A percentile compares a stretch with the other conserved stretches of the same genome.
These are phyloP conservation scores for Dictyostelium firmibasis DNA, from an alignment of 78 protist genomes.

Conservation along the genomic window DNA sequence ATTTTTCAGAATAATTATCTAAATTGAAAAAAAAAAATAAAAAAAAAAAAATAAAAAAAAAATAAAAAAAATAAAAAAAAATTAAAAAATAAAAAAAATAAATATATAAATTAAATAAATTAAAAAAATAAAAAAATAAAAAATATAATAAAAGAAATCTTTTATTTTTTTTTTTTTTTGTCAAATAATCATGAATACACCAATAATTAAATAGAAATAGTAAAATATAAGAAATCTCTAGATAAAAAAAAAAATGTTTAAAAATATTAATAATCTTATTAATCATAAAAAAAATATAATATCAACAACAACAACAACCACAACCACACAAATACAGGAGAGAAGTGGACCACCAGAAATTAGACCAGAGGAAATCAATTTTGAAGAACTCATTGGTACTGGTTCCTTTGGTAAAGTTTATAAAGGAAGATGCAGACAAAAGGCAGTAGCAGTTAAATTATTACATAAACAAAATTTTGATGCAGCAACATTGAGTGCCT, in stretches of 20 bases:
- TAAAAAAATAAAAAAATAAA: no score
- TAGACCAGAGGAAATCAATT: constrained; percentile 80
- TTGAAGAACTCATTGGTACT: constrained; percentile 80
- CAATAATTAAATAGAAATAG: not conserved
- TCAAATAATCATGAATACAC: not conserved
- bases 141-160: no score
- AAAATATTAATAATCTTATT: not conserved
- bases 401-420: constrained; percentile 85
- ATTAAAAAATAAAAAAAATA: no score
- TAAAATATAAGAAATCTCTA: not conserved
- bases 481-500: constrained; percentile 73
- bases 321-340: constrained; percentile 34
- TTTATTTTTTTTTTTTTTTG: not conserved
- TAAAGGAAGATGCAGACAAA: constrained; percentile 82
- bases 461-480: constrained; percentile 82
- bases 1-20: not conserved
- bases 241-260: not conserved
- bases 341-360: constrained; percentile 87
- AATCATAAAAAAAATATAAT: not conserved
- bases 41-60: no score
- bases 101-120: no score
- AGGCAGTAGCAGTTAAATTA: constrained; percentile 82
- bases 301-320: not conserved
- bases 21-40: no score
- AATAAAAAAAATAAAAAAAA: no score